Evolutionary conservation across 2,329 filamentous ascomycete genomes (phyloP).

Genomic region (Paracoccidioides brasiliensis): DNA sequence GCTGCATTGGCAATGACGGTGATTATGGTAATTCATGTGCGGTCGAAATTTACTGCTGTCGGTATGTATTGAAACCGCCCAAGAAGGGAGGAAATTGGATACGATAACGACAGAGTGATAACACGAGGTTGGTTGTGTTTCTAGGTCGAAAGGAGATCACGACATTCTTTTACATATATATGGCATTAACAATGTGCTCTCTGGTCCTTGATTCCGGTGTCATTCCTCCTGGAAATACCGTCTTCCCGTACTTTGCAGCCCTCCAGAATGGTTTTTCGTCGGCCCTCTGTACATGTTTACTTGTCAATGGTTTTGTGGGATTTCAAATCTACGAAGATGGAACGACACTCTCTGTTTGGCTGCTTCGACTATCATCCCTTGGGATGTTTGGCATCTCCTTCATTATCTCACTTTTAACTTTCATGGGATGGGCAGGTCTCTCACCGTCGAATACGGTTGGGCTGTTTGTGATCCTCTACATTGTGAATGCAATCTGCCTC

Average conservation of each 20-base stretch:
- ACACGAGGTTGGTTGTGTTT: slow-evolving; percentile 3
- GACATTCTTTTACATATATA: slow-evolving; percentile 94
- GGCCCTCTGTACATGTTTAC: slow-evolving; percentile 71
- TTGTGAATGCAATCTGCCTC: slow-evolving; percentile 78
- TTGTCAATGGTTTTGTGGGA: slow-evolving; percentile 96
- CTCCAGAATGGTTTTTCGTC: slow-evolving; percentile 75
- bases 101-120: slow-evolving; percentile 4
- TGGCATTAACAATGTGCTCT: slow-evolving; percentile 76
- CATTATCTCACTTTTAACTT: slow-evolving; percentile 78
- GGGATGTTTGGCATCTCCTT: slow-evolving; percentile 78
- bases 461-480: slow-evolving; percentile 81
- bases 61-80: slow-evolving; percentile 42
- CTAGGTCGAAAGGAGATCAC: slow-evolving; percentile 57
- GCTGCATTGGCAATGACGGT: slow-evolving; percentile 81
- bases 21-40: slow-evolving; percentile 92
- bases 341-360: slow-evolving; percentile 85
- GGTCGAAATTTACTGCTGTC: slow-evolving; percentile 96
- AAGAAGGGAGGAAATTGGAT: not conserved
- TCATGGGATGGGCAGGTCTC: slow-evolving; percentile 80
- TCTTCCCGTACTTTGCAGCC: slow-evolving; percentile 85
- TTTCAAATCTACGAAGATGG: slow-evolving; percentile 98
- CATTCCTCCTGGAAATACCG: slow-evolving; percentile 62
- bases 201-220: slow-evolving; percentile 88
- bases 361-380: slow-evolving; percentile 64
- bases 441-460: slow-evolving; percentile 75